Conservation (phyloP, 2,329 filamentous ascomycete species). For the Cercospora brassicicola region DNA sequence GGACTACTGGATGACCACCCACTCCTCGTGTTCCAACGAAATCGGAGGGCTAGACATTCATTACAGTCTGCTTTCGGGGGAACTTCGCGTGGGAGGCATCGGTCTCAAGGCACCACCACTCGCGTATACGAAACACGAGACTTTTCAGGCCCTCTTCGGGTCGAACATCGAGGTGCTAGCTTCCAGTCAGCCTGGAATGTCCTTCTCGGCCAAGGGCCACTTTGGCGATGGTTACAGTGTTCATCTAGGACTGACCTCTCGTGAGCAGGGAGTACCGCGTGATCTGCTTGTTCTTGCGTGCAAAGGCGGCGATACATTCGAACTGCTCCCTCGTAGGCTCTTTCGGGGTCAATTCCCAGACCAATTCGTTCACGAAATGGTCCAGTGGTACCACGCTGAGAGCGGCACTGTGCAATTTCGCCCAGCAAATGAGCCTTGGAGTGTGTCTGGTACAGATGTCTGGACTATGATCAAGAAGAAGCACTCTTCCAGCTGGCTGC, state of each 20-base stretch:
- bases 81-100: slow-evolving; percentile 52
- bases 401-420: slow-evolving; percentile 55
- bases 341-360: slow-evolving; percentile 53
- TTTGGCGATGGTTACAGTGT: slow-evolving; percentile 11
- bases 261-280: not conserved
- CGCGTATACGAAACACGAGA: slow-evolving; percentile 48
- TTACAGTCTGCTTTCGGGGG: slow-evolving; percentile 51
- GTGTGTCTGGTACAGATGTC: not conserved
- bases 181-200: slow-evolving; percentile 56
- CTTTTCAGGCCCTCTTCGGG: slow-evolving; percentile 55
- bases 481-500: slow-evolving; percentile 47
- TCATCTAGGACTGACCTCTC: slow-evolving; percentile 41
- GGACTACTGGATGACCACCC: slow-evolving; percentile 11
- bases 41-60: slow-evolving; percentile 25
- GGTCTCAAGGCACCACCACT: slow-evolving; percentile 56
- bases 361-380: slow-evolving; percentile 52
- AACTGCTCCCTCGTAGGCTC: slow-evolving; percentile 39
- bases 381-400: slow-evolving; percentile 61
- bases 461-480: slow-evolving; percentile 39
- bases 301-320: slow-evolving; percentile 32
- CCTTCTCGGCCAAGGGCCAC: slow-evolving; percentile 44
- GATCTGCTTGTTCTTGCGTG: slow-evolving; percentile 29
- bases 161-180: slow-evolving; percentile 55
- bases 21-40: not conserved
- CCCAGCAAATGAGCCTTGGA: slow-evolving; percentile 29